Evolutionary conservation across 176 grass and related monocot species (phyloP), one percentile per base, ranked within the genome.

Genomic region (Tillandsia leiboldiana): DNA sequence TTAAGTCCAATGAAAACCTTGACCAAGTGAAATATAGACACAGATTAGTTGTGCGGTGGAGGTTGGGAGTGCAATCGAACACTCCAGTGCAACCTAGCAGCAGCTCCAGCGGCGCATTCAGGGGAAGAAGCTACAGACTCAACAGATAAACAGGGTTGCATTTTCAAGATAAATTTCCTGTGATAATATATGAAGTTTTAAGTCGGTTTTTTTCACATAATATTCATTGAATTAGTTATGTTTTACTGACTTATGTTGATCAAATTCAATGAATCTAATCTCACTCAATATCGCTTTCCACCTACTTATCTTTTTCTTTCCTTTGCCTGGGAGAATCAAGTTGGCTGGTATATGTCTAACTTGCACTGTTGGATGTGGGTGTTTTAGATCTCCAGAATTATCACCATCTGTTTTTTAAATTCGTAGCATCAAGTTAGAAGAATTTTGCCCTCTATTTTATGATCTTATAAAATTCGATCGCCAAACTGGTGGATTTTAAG

Each of bases 121-220:
- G 88, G 58, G 92, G 92, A 68, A 82, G 92, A 77, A 61, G 88
- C 73, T 87, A 90, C 50, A 85, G 91, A 62, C 88, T 96, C 11
- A 63, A 88, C 48, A 80, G 75, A 73, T 90, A 84, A 81, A 67
- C 17, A 13, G 53, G 51, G 49, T 23, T 12, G 11, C 10, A 1
- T 48, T 66, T 61, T 23, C 15, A 61, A 3, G 17, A 61, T 61
- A 61, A 18, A 27, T 66, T 66, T 48, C 26, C 64, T 14, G 27
- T 42, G 33, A 42, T 42, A 42, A 42, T 42, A 0, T 6, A 7
- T 42, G 4, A 42, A 42, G 33, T 42, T 42, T 42, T 42, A 42
- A 1, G 24, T 24, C 24, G 1, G 33, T 7, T 5, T 5, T 42
- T 42, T 42, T 42, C 33, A 42, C 33, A 42, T 42, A 42, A 42